phyloP scores from a whole-genome alignment of 2,329 filamentous ascomycete species.

The Leptographium lundbergii region DNA sequence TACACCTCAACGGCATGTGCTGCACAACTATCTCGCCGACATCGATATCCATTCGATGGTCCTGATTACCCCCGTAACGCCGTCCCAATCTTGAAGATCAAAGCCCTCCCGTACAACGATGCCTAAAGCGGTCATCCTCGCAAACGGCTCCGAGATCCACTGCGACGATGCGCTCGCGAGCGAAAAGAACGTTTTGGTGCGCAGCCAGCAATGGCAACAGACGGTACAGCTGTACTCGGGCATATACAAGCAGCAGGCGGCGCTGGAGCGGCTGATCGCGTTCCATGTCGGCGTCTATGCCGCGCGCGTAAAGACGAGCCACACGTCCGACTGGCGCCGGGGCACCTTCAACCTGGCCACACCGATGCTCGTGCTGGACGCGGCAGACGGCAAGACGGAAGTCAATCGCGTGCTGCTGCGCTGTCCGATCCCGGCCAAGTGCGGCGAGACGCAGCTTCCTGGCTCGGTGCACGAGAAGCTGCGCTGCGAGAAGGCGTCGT shows the following conservation, averaged over 20 bases:
- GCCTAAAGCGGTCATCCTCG: too few species aligned
- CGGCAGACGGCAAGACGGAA: neutral
- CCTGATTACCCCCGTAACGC: too few species aligned
- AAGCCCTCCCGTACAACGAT: neutral
- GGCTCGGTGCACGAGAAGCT: conserved; percentile 27
- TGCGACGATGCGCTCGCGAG: neutral
- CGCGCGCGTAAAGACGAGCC: neutral
- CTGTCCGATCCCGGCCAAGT: conserved; percentile 18
- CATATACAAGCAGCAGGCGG: neutral
- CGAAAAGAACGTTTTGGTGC: neutral
- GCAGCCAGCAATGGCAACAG: neutral
- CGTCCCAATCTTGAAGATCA: too few species aligned
- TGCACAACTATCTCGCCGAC: too few species aligned
- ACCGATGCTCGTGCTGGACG: neutral
- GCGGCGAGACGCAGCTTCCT: conserved; percentile 21
- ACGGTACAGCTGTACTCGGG: neutral
- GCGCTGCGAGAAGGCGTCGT: conserved; percentile 23
- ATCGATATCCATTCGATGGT: too few species aligned
- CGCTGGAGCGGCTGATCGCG: neutral
- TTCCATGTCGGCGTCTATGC: neutral
- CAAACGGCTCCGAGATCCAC: too few species aligned
- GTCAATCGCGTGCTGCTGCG: conserved; percentile 6
- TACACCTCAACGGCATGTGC: too few species aligned
- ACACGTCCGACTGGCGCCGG: neutral
- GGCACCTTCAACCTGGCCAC: neutral